These are phyloP conservation scores for Lineolata rhizophorae DNA, from an alignment of 495 filamentous ascomycete species.

Conservation along the genomic window DNA sequence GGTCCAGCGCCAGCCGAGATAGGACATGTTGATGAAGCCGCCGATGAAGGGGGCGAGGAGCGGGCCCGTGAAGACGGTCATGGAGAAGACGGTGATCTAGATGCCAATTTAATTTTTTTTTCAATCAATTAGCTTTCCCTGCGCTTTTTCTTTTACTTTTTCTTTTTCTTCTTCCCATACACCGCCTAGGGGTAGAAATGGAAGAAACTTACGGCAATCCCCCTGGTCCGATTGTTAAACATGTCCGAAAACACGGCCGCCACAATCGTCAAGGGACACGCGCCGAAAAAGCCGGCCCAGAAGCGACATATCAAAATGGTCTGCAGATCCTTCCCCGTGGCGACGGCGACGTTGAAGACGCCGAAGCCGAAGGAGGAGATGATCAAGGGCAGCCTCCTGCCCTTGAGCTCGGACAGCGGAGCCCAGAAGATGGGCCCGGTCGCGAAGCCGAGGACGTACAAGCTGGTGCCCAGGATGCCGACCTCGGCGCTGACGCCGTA, in stretches of 20 bases:
- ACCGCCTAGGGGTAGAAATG: too few relatives aligned
- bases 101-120: background rate
- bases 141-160: too few relatives aligned
- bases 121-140: too few relatives aligned
- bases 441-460: conserved; percentile 55
- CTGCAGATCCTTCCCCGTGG: conserved; percentile 57
- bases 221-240: conserved; percentile 58
- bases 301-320: conserved; percentile 69
- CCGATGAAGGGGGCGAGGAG: conserved; percentile 66
- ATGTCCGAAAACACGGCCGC: conserved; percentile 79
- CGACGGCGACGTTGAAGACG: conserved; percentile 51
- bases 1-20: conserved; percentile 75
- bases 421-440: conserved; percentile 36
- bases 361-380: conserved; percentile 58
- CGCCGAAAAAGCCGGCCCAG: conserved; percentile 54
- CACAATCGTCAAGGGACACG: conserved; percentile 62
- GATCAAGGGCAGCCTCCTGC: conserved; percentile 49
- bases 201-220: conserved; percentile 32
- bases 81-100: conserved; percentile 52
- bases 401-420: conserved; percentile 59
- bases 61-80: conserved; percentile 68
- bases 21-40: conserved; percentile 49
- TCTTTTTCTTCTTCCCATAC: too few relatives aligned
- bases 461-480: conserved; percentile 38
- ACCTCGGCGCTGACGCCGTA: conserved; percentile 37